Conservation (phyloP, 805 yeast genomes). For the Kodamaea jinghongensis region DNA sequence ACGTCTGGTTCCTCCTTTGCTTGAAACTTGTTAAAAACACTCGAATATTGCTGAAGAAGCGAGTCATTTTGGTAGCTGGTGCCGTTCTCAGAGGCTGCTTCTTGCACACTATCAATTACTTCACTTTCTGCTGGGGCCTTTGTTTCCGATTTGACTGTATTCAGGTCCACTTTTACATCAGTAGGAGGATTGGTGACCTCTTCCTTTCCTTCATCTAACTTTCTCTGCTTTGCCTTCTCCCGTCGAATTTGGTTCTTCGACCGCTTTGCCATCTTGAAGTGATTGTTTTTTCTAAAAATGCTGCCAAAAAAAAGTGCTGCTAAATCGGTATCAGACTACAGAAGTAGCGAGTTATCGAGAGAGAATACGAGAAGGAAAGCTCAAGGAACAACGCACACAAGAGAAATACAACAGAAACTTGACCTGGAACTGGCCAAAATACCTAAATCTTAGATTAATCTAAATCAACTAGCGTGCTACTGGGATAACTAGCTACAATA, state of each 20-base stretch:
- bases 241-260: conserved; percentile 55
- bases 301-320: not conserved
- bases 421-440: too few species aligned
- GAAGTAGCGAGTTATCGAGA: too few species aligned
- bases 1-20: conserved; percentile 3
- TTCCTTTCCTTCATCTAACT: conserved; percentile 15
- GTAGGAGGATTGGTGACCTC: not conserved
- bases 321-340: too few species aligned
- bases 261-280: conserved; percentile 23
- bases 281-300: too few species aligned
- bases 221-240: conserved; percentile 41
- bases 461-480: too few species aligned
- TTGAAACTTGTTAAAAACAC: conserved; percentile 19
- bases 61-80: not conserved
- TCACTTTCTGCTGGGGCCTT: not conserved
- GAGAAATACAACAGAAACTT: too few species aligned
- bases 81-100: too few species aligned
- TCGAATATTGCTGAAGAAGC: conserved; percentile 18
- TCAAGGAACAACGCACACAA: too few species aligned
- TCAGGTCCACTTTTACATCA: not conserved
- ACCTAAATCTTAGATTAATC: too few species aligned
- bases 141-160: too few species aligned
- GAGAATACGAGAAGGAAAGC: too few species aligned
- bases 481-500: too few species aligned
- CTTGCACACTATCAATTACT: conserved; percentile 5